phyloP scores from a whole-genome alignment of 495 filamentous ascomycete genomes.

The Penicillium alfredii region DNA sequence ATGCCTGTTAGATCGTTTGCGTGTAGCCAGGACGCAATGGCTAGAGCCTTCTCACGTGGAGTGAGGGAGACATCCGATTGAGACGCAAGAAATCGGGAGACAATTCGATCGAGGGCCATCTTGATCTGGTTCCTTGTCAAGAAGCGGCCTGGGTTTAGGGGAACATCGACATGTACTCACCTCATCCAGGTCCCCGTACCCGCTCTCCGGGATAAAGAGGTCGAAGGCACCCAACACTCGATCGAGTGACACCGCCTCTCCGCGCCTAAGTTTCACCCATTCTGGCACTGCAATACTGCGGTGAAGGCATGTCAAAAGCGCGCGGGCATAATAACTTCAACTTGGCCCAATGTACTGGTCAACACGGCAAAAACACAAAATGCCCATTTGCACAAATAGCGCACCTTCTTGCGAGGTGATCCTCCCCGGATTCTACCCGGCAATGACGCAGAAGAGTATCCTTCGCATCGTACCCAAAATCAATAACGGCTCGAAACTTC shows the following conservation, averaged over 20 bases:
- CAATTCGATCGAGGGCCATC: slow-evolving; percentile 56
- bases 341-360: slow-evolving; percentile 2
- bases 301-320: slow-evolving; percentile 72
- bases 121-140: slow-evolving; percentile 45
- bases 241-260: slow-evolving; percentile 58
- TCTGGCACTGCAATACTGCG: slow-evolving; percentile 68
- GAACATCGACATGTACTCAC: slow-evolving; percentile 32
- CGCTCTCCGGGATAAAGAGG: slow-evolving; percentile 71
- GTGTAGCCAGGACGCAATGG: slow-evolving; percentile 59
- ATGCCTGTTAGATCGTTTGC: slow-evolving; percentile 64
- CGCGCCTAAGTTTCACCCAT: slow-evolving; percentile 56
- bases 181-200: slow-evolving; percentile 65
- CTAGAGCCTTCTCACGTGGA: slow-evolving; percentile 60
- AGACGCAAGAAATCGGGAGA: slow-evolving; percentile 42
- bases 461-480: slow-evolving; percentile 79
- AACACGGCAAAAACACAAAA: slow-evolving; percentile 7
- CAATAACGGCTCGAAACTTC: slow-evolving; percentile 61
- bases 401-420: slow-evolving; percentile 77
- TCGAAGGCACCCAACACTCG: slow-evolving; percentile 76
- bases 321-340: slow-evolving; percentile 65
- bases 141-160: slow-evolving; percentile 7
- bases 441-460: slow-evolving; percentile 70
- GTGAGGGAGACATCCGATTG: slow-evolving; percentile 46
- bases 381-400: slow-evolving; percentile 13
- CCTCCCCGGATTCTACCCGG: slow-evolving; percentile 54